Percentiles rank a stretch among this genome's conserved stretches.
phyloP scores from a whole-genome alignment of 305 asterid genomes.

The Fraxinus greggii region DNA sequence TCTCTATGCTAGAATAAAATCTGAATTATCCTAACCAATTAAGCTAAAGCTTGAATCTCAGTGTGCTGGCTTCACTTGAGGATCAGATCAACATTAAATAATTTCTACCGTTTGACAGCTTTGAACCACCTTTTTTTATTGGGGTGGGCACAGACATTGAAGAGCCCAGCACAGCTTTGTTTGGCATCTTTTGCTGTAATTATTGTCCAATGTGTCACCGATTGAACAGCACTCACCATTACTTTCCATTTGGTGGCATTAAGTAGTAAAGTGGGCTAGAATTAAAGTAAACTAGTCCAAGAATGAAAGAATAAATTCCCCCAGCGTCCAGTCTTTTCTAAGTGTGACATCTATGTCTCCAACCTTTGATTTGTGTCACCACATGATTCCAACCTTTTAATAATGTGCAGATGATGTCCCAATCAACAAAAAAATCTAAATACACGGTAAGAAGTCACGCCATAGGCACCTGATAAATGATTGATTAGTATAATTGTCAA shows the following conservation, averaged over 20 bases:
- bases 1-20: not conserved
- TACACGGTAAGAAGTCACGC: not conserved
- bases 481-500: not conserved
- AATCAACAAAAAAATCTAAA: not conserved
- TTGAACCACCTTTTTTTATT: not conserved
- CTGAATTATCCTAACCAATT: not conserved
- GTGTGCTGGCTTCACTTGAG: not conserved
- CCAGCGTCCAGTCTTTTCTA: constrained; percentile 5
- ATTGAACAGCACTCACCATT: not conserved
- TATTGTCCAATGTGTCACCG: not conserved
- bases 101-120: not conserved
- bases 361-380: not conserved
- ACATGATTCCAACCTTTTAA: not conserved
- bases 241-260: constrained; percentile 9
- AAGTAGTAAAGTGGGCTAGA: not conserved
- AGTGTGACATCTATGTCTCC: not conserved
- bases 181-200: constrained; percentile 18
- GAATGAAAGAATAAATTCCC: not conserved
- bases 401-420: not conserved
- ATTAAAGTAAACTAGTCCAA: constrained; percentile 5
- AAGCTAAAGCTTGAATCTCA: not conserved
- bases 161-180: not conserved
- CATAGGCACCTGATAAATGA: not conserved
- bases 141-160: constrained; percentile 5
- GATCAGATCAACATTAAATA: not conserved